phyloP scores from a whole-genome alignment of 2,329 filamentous ascomycete species.

The Colletotrichum graminicola region DNA sequence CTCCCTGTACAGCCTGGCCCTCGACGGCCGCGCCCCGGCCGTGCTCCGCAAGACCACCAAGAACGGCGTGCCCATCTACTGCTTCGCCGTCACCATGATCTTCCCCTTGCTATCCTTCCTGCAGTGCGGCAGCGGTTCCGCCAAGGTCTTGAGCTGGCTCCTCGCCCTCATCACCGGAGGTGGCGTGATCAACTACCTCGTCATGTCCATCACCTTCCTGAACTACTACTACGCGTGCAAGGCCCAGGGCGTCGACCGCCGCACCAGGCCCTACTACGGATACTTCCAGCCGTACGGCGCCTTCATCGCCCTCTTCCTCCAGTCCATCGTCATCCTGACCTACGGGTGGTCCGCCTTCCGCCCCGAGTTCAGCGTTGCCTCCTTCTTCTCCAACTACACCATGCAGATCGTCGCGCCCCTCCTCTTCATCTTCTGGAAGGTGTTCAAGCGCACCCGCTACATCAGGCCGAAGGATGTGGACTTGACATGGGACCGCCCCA shows the following conservation, averaged over 20 bases:
- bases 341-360: slow-evolving; percentile 75
- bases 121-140: slow-evolving; percentile 57
- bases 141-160: slow-evolving; percentile 76
- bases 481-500: slow-evolving; percentile 69
- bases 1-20: slow-evolving; percentile 67
- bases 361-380: slow-evolving; percentile 66
- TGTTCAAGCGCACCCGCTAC: slow-evolving; percentile 71
- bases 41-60: slow-evolving; percentile 48
- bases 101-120: slow-evolving; percentile 42
- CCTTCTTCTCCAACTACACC: slow-evolving; percentile 74
- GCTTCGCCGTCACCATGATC: slow-evolving; percentile 38
- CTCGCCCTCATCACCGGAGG: slow-evolving; percentile 73
- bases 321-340: slow-evolving; percentile 70
- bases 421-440: slow-evolving; percentile 68
- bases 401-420: slow-evolving; percentile 71
- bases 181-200: slow-evolving; percentile 41
- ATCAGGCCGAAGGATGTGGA: slow-evolving; percentile 68
- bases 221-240: slow-evolving; percentile 71
- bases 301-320: slow-evolving; percentile 67
- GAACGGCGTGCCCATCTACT: slow-evolving; percentile 49
- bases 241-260: slow-evolving; percentile 66
- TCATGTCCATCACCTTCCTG: slow-evolving; percentile 65
- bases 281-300: slow-evolving; percentile 76
- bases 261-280: slow-evolving; percentile 73
- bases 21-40: slow-evolving; percentile 64